These are phyloP conservation scores for Cenchrus purpureus DNA, from an alignment of 176 grass and related monocot genomes.

Conservation along the genomic window DNA sequence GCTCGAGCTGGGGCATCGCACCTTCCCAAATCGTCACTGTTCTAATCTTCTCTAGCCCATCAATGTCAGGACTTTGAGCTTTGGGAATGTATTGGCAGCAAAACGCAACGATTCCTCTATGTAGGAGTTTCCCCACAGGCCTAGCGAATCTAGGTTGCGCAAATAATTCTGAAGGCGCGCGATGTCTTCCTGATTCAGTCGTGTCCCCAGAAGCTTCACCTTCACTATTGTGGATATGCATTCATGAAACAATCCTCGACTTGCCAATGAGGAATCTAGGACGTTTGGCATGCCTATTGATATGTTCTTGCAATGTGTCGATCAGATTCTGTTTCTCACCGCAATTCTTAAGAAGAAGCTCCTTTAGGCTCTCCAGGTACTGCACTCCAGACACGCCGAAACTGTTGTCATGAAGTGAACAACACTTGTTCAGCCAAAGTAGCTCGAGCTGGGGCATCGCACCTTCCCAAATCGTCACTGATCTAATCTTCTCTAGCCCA, in stretches of 20 bases:
- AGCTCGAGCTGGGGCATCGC: constrained; percentile 37
- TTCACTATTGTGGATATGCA: not conserved
- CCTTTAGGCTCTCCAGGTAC: not conserved
- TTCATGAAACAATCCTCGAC: not conserved
- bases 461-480: not conserved
- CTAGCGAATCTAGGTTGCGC: constrained; percentile 24
- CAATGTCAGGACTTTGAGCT: constrained; percentile 42
- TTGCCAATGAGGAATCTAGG: constrained; percentile 42
- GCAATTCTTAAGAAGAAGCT: constrained; percentile 24
- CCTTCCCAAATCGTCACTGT: not conserved
- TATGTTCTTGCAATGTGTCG: constrained; percentile 7
- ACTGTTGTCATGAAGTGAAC: not conserved
- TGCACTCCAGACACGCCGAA: constrained; percentile 34
- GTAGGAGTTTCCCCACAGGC: constrained; percentile 40
- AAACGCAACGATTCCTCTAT: constrained; percentile 27
- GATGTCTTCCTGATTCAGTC: constrained; percentile 33
- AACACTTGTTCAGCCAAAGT: constrained; percentile 20
- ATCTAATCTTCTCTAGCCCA: not conserved
- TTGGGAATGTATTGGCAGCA: constrained; percentile 10
- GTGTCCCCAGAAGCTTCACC: too few relatives aligned
- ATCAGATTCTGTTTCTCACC: constrained; percentile 28
- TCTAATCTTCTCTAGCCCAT: not conserved
- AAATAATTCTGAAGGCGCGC: constrained; percentile 14
- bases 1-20: constrained; percentile 30
- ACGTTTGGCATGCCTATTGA: not conserved